Base-by-base conservation (phyloP, 176 grass and related monocot species). In the Elaeis guineensis region DNA sequence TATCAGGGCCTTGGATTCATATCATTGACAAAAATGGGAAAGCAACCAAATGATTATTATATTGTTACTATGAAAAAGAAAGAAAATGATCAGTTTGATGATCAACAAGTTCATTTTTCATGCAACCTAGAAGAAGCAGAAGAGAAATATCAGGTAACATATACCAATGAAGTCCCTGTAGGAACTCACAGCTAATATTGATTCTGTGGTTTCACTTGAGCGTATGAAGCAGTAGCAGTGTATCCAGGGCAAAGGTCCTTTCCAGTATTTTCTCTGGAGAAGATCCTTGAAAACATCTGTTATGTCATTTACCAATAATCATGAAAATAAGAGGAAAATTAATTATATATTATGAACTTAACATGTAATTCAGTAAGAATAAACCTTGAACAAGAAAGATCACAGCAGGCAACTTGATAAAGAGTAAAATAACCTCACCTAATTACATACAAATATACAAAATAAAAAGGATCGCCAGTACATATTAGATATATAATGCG, bases 141-240 rank as follows among this genome's bases (percentile, higher is more conserved):
- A 12, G 11, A 44, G 1, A 44, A 12, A 44, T 14, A 44, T 44
- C 9, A 9, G 2, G 11, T 12, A 3, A 44, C 11, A 44, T 44
- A 9, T 6, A 44, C 1, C 35, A 44, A 44, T 44, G 11, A 44
- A 44, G 2, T 44, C 6, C 11, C 2, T 44, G 35, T 2, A 16
- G 4, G 19, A 16, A 72, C 84, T 78, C 69, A 98, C 88, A 50
- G 70, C 72, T 57, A 98, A 54, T 74, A 92, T 73, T 35, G 52
- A 73, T 72, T 98, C 78, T 58, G 85, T 83, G 39, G 88, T 70
- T 89, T 98, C 85, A 79, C 49, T 81, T 69, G 88, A 74, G 74
- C 84, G 79, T 35, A 98, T 92, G 81, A 89, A 92, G 71, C 84
- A 92, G 51, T 98, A 98, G 66, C 84, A 92, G 52, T 98, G 87